Evolutionary conservation across 495 filamentous ascomycete species (phyloP).

Genomic region (Penicillium coprophilum): DNA sequence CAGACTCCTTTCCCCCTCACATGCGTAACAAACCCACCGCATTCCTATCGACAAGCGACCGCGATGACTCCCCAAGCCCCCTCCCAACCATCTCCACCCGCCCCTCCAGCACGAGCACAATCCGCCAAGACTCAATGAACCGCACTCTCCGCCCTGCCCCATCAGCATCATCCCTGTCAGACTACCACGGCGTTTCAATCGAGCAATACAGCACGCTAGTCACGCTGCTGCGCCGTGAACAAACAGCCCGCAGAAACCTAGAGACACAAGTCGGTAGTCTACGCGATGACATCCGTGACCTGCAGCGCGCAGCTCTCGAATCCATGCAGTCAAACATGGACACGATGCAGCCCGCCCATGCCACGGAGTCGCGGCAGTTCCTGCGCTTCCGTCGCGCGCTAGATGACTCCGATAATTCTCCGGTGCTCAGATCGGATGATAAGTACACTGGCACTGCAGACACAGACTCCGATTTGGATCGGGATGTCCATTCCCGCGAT

Average conservation of each 20-base stretch:
- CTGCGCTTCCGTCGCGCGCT: slow-evolving; percentile 30
- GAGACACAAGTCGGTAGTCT: slow-evolving; percentile 53
- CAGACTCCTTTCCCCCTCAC: slow-evolving; percentile 16
- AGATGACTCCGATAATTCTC: slow-evolving; percentile 22
- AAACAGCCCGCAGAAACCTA: slow-evolving; percentile 52
- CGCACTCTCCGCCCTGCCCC: slow-evolving; percentile 32
- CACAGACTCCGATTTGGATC: slow-evolving; percentile 26
- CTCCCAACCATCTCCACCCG: slow-evolving; percentile 18
- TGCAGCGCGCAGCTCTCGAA: slow-evolving; percentile 36
- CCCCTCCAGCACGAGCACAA: slow-evolving; percentile 42
- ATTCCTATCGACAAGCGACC: slow-evolving; percentile 16
- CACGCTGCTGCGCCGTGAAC: slow-evolving; percentile 55
- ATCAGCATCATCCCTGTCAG: slow-evolving; percentile 34
- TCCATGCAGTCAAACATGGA: slow-evolving; percentile 29
- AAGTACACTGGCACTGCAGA: slow-evolving; percentile 14
- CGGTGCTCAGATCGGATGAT: slow-evolving; percentile 16
- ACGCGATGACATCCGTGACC: slow-evolving; percentile 50
- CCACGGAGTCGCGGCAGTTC: slow-evolving; percentile 37
- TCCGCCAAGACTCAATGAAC: slow-evolving; percentile 36
- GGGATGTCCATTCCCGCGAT: slow-evolving; percentile 12
- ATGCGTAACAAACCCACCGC: slow-evolving; percentile 26
- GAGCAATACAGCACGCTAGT: slow-evolving; percentile 58
- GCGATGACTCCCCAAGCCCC: slow-evolving; percentile 29
- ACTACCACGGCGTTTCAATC: slow-evolving; percentile 47
- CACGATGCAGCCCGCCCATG: slow-evolving; percentile 41